A percentile compares a stretch with the other conserved stretches of the same genome.
phyloP scores from a whole-genome alignment of 768 basidiomycete species.

The Roridomyces roridus region DNA sequence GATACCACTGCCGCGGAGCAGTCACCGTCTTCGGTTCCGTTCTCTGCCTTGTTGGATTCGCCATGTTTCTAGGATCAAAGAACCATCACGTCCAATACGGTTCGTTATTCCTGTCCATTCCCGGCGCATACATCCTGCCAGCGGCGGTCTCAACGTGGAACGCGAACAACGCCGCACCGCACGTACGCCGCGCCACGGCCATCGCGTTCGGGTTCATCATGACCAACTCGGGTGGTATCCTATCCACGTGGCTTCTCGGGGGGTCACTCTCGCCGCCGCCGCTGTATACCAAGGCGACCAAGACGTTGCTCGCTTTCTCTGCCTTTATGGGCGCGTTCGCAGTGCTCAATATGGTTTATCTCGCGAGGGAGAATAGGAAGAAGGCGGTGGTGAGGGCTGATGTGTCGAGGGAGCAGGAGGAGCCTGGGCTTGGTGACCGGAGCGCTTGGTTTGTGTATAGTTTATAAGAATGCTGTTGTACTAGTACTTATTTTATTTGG shows the following conservation, averaged over 20 bases:
- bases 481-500: no score
- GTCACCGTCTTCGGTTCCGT: constrained; percentile 38
- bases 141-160: constrained; percentile 53
- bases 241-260: constrained; percentile 50
- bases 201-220: constrained; percentile 50
- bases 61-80: constrained; percentile 43
- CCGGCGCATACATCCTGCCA: constrained; percentile 46
- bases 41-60: constrained; percentile 42
- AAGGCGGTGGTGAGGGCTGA: constrained; percentile 45
- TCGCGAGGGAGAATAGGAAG: constrained; percentile 36
- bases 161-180: constrained; percentile 57
- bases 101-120: constrained; percentile 50
- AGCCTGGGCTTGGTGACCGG: constrained; percentile 49
- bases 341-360: constrained; percentile 32
- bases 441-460: constrained; percentile 63
- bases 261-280: constrained; percentile 43
- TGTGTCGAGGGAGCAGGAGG: constrained; percentile 41
- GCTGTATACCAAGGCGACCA: constrained; percentile 41
- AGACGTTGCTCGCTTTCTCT: constrained; percentile 29
- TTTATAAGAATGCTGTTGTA: constrained; percentile 5
- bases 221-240: constrained; percentile 50
- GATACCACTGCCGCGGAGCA: constrained; percentile 32
- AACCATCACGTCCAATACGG: constrained; percentile 45
- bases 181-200: constrained; percentile 52
- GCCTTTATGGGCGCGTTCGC: constrained; percentile 32